Conservation (phyloP, 331 rosid species). For the Quercus phellos region DNA sequence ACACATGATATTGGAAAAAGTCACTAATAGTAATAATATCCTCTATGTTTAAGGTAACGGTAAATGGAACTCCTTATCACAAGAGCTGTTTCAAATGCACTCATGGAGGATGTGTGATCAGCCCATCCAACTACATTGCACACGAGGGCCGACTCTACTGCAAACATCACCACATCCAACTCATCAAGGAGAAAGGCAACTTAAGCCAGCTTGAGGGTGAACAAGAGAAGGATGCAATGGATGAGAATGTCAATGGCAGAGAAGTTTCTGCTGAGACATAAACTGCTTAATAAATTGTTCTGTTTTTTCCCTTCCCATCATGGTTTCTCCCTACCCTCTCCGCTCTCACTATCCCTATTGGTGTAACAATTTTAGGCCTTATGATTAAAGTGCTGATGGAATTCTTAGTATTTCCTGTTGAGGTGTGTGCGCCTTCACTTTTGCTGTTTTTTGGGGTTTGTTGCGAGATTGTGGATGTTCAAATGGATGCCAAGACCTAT, state of each 20-base stretch:
- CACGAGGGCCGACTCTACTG: slow-evolving; percentile 97
- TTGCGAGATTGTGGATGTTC: slow-evolving; percentile 36
- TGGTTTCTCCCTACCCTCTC: slow-evolving; percentile 10
- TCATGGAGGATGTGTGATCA: slow-evolving; percentile 95
- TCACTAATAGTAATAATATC: neutral
- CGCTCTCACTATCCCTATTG: slow-evolving; percentile 29
- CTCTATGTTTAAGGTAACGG: slow-evolving; percentile 56
- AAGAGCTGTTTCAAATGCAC: slow-evolving; percentile 94
- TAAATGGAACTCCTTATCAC: slow-evolving; percentile 95
- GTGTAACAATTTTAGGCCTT: slow-evolving; percentile 34
- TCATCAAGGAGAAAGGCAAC: slow-evolving; percentile 93
- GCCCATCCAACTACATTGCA: slow-evolving; percentile 96
- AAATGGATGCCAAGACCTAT: slow-evolving; percentile 38
- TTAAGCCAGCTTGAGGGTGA: slow-evolving; percentile 97
- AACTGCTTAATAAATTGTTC: slow-evolving; percentile 12
- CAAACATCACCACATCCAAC: slow-evolving; percentile 91
- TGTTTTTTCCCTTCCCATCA: slow-evolving; percentile 10
- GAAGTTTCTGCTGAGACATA: slow-evolving; percentile 44
- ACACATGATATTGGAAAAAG: neutral
- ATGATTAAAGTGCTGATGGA: slow-evolving; percentile 27
- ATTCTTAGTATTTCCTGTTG: slow-evolving; percentile 30
- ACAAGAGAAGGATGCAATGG: slow-evolving; percentile 33
- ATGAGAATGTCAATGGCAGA: slow-evolving; percentile 32
- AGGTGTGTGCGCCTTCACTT: slow-evolving; percentile 42
- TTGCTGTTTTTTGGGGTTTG: slow-evolving; percentile 30